Evolutionary conservation across 129 eudicot genomes (phyloP), one percentile per base, ranked within the genome.

Genomic region (Lactuca sativa): DNA sequence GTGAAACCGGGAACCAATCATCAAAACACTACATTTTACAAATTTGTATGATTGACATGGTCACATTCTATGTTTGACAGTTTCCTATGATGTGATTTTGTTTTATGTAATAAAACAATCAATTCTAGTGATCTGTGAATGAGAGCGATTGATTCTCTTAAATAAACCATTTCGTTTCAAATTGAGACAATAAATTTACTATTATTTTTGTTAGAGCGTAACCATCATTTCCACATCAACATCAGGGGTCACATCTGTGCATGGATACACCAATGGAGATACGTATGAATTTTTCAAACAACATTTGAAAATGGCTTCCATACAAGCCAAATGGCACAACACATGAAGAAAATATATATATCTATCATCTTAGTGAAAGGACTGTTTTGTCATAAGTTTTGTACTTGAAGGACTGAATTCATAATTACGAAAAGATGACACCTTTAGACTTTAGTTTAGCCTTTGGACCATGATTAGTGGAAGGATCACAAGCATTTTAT

Each of bases 381-480:
- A 60, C 37, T 4, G 38, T 61, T 37, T 61, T 37, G 37, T 43
- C 58, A 14, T 31, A 30, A 60, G 16, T 7, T 11, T 52, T 5
- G 38, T 60, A 76, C 51, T 69, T 40, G 48, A 76, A 40, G 80
- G 62, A 53, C 65, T 52, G 34, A 53, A 62, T 9, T 16, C 70
- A 59, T 77, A 77, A 62, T 21, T 40, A 60, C 12, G 14, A 61
- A 76, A 69, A 69, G 75, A 12, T 13, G 25, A 59, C 49, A 69
- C 37, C 75, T 76, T 76, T 75, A 59, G 52, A 21, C 30, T 56
- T 69, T 71, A 41, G 54, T 76, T 76, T 75, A 59, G 52, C 38
- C 30, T 56, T 69, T 71, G 25, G 54, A 4, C 71, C 76, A 77
- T 77, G 81, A 77, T 69, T 77, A 77, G 61, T 32, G 41, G 81